Conservation (phyloP, 2,329 filamentous ascomycete species). For the Tolypocladium endophyticum region DNA sequence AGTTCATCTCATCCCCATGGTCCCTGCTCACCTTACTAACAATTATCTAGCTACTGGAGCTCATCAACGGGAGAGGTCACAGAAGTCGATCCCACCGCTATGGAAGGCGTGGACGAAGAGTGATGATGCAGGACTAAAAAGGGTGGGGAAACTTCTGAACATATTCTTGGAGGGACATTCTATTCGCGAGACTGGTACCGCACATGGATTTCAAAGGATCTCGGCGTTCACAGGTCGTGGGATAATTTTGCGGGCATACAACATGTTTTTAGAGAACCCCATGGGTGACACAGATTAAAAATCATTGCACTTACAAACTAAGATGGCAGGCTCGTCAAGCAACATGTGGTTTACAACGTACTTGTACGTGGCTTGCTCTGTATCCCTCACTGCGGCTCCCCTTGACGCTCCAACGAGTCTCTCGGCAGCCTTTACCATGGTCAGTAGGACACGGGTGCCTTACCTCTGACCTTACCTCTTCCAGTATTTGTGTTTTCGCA, state of each 20-base stretch:
- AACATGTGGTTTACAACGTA: background rate
- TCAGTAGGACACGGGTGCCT: conserved; percentile 30
- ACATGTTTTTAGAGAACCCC: conserved; percentile 16
- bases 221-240: conserved; percentile 23
- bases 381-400: background rate
- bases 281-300: conserved; percentile 11
- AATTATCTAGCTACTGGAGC: conserved; percentile 44
- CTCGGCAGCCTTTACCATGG: conserved; percentile 6
- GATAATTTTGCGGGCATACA: conserved; percentile 15
- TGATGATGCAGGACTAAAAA: conserved; percentile 3
- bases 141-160: background rate
- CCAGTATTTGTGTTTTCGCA: conserved; percentile 10
- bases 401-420: no score
- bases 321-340: background rate
- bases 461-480: conserved; percentile 48
- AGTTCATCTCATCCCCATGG: conserved; percentile 18
- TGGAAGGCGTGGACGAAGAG: conserved; percentile 24
- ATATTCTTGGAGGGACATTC: background rate
- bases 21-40: background rate
- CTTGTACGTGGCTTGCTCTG: background rate
- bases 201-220: conserved; percentile 19
- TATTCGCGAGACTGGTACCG: conserved; percentile 23
- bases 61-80: conserved; percentile 49
- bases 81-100: conserved; percentile 32
- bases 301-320: background rate